phyloP scores from a whole-genome alignment of 1,284 basidiomycete genomes.

The Blastosporella zonata region DNA sequence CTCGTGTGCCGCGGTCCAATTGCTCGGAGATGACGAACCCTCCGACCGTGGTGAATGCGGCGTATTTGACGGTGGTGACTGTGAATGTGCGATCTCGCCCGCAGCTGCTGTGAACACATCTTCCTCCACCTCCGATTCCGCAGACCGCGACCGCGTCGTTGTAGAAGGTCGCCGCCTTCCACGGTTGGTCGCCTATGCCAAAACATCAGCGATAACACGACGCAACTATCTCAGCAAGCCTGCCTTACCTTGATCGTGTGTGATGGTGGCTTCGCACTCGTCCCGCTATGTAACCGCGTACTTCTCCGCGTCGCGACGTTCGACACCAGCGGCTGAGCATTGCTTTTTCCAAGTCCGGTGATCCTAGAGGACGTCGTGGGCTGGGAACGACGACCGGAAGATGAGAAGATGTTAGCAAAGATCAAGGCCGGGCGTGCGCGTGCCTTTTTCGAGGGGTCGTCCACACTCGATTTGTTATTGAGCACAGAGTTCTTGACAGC shows the following conservation, averaged over 20 bases:
- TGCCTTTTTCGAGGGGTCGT: conserved; percentile 80
- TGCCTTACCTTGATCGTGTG: conserved; percentile 38
- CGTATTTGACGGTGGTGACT: conserved; percentile 57
- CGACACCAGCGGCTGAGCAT: conserved; percentile 38
- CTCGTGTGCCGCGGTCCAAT: conserved; percentile 59
- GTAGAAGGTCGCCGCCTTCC: conserved; percentile 55
- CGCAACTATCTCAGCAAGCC: not conserved
- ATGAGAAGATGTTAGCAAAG: conserved; percentile 81
- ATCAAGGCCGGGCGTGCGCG: conserved; percentile 76
- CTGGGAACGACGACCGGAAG: conserved; percentile 71
- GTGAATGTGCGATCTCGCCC: conserved; percentile 48
- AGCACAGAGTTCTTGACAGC: conserved; percentile 45
- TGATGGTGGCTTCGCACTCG: conserved; percentile 43
- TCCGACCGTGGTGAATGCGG: conserved; percentile 57
- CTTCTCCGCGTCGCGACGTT: conserved; percentile 59
- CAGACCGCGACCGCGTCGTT: conserved; percentile 52
- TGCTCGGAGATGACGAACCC: conserved; percentile 52
- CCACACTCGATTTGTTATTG: conserved; percentile 53
- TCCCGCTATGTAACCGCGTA: conserved; percentile 59
- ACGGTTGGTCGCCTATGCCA: conserved; percentile 45
- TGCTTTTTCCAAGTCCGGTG: conserved; percentile 48
- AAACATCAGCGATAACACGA: conserved; percentile 10
- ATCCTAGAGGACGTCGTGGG: conserved; percentile 57
- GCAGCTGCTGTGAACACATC: conserved; percentile 40
- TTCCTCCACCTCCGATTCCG: conserved; percentile 69